A percentile compares a stretch with the other conserved stretches of the same genome.
Conservation (phyloP, 1,284 basidiomycete species). For the Waitea zeae region DNA sequence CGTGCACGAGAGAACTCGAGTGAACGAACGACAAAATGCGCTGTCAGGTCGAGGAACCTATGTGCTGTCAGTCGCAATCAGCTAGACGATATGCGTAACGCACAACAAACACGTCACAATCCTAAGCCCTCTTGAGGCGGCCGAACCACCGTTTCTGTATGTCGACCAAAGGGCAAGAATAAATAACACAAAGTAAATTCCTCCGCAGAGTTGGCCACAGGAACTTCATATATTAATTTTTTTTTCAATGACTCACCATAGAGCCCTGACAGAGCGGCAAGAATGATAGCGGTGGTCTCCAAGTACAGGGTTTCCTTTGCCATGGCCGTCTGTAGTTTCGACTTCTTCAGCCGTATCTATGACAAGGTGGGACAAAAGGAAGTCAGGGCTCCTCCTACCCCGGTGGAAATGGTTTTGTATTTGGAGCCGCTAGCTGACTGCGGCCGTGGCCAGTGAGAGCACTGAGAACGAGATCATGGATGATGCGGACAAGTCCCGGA, state of each 20-base stretch:
- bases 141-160: constrained; percentile 1
- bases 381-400: no score
- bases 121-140: constrained; percentile 5
- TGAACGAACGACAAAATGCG: constrained; percentile 9
- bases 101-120: constrained; percentile 8
- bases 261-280: neutral
- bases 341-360: no score
- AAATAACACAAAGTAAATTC: constrained; percentile 8
- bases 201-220: constrained; percentile 6
- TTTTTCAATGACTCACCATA: neutral
- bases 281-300: neutral
- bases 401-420: no score
- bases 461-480: no score
- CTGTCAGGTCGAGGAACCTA: constrained; percentile 8
- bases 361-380: no score
- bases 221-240: neutral
- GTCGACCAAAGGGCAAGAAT: constrained; percentile 9
- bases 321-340: no score
- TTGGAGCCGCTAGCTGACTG: no score
- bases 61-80: constrained; percentile 6
- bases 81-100: constrained; percentile 8
- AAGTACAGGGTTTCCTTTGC: neutral
- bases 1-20: constrained; percentile 8
- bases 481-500: no score
- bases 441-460: no score